phyloP scores from a whole-genome alignment of 1,284 basidiomycete genomes.

The Ustilago trichophora region DNA sequence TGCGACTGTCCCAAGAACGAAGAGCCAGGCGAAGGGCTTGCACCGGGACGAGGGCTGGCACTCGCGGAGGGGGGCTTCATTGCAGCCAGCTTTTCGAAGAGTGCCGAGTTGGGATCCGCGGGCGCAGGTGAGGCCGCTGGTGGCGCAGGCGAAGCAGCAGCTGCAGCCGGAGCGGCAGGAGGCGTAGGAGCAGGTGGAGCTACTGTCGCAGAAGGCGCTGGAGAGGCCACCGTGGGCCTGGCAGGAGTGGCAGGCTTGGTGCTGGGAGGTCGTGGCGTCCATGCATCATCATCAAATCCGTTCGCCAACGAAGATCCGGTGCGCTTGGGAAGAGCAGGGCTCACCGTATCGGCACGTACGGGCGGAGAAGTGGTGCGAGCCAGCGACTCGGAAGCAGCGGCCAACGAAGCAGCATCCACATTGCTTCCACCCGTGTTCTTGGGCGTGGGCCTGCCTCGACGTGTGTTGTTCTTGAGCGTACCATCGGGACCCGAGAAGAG shows the following conservation, averaged over 20 bases:
- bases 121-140: conserved; percentile 58
- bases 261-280: conserved; percentile 87
- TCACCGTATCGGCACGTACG: conserved; percentile 38
- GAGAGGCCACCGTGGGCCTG: conserved; percentile 56
- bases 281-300: conserved; percentile 97
- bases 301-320: conserved; percentile 45
- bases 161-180: conserved; percentile 47
- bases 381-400: conserved; percentile 80
- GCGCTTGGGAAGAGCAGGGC: conserved; percentile 45
- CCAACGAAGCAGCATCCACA: conserved; percentile 79
- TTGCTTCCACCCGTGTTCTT: conserved; percentile 65
- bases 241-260: conserved; percentile 73
- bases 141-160: conserved; percentile 49
- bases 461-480: conserved; percentile 77
- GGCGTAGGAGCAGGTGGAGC: conserved; percentile 67
- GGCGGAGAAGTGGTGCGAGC: conserved; percentile 71
- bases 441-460: conserved; percentile 86
- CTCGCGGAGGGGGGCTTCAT: conserved; percentile 58
- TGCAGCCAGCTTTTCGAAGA: conserved; percentile 65
- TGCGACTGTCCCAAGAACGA: conserved; percentile 38
- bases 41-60: conserved; percentile 46
- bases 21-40: conserved; percentile 36
- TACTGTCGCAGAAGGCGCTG: conserved; percentile 30
- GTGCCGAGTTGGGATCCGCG: conserved; percentile 63
- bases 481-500: conserved; percentile 89